These are phyloP conservation scores for Panicum virgatum DNA, from an alignment of 202 grass and related monocot species.

Conservation along the genomic window DNA sequence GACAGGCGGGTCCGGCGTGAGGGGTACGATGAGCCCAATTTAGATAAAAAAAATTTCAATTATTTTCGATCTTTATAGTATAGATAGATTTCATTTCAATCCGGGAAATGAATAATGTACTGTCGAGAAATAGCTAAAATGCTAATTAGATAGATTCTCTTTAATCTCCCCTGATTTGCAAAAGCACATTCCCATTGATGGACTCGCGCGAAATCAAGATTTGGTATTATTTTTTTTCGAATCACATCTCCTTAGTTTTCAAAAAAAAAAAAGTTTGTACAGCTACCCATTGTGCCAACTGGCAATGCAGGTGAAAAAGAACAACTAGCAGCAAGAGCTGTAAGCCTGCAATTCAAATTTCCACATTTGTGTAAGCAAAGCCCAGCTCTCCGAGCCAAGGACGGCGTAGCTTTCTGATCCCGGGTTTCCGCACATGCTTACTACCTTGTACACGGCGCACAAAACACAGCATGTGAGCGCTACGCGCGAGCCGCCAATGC, in stretches of 20 bases:
- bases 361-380: slow-evolving; percentile 28
- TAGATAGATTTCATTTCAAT: background rate
- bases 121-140: background rate
- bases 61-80: too few relatives aligned
- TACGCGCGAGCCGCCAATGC: slow-evolving; percentile 15
- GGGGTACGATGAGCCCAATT: too few relatives aligned
- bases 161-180: background rate
- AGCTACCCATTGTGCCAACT: background rate
- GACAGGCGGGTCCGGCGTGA: too few relatives aligned
- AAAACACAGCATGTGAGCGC: slow-evolving; percentile 1
- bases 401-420: background rate
- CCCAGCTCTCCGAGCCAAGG: background rate
- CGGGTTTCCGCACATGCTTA: slow-evolving; percentile 35
- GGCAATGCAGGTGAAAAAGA: background rate
- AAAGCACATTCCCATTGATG: background rate
- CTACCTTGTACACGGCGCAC: background rate
- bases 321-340: background rate
- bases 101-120: background rate
- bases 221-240: background rate
- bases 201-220: background rate
- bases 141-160: background rate
- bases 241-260: background rate
- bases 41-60: too few relatives aligned
- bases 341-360: background rate
- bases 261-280: too few relatives aligned